Base-by-base conservation (phyloP, 441 rosid species). In the Syzygium syzygioides region DNA sequence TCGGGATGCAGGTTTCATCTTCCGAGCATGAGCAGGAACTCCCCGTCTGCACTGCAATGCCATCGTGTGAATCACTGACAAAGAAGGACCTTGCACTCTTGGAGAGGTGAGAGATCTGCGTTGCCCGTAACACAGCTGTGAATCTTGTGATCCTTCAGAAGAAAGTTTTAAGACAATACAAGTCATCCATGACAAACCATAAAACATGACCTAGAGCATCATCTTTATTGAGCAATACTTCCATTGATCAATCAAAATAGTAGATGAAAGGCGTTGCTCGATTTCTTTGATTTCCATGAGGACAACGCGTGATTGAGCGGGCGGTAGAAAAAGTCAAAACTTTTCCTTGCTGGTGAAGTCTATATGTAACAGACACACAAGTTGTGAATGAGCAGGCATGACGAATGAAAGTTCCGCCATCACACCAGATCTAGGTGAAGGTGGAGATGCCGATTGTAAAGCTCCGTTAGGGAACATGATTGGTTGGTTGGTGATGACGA, bases 71-170 rank as follows among this genome's bases (percentile, higher is more conserved):
- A 66, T 98, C 99, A 90, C 87, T 91, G 13, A 96, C 90, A 19
- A 96, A 91, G 91, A 95, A 93, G 53, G 96, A 93, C 89, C 97
- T 93, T 30, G 98, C 96, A 88, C 91, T 91, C 87, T 93, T 93
- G 90, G 98, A 96, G 89, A 97, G 94, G 89, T 91, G 95, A 91
- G 93, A 90, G 86, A 97, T 84, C 20, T 93, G 96, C 94, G 96
- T 96, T 88, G 97, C 91, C 55, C 96, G 94, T 90, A 94, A 88
- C 99, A 97, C 37, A 86, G 90, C 93, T 91, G 92, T 89, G 92
- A 88, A 66, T 84, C 85, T 56, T 86, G 68, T 55, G 79, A 64
- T 76, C 90, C 92, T 88, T 50, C 57, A 88, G 84, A 88, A 91
- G 62, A 88, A 91, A 55, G 88, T 41, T 71, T 55, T 37, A n/a